Base-by-base conservation (phyloP, 2,329 filamentous ascomycete species). In the Ceratocystis harringtonii region DNA sequence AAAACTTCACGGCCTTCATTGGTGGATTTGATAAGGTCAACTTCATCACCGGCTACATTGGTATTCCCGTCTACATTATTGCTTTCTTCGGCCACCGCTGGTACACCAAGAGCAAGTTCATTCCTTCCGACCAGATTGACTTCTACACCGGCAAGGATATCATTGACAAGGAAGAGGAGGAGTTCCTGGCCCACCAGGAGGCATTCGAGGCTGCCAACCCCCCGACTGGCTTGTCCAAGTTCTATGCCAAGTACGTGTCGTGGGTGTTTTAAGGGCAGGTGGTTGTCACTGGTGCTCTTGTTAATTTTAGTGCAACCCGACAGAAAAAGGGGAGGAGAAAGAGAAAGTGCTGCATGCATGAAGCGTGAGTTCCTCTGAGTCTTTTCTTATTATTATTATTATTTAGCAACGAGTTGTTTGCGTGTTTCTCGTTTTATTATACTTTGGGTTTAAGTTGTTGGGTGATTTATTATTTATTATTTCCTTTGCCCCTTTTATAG, bases 1-100 rank as follows among this genome's bases (percentile, higher is more conserved):
- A 94, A 81, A 92, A 90, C 79, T 94, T 84, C 75, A 79, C 82
- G 65, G 85, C 87, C 67, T 94, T 94, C 74, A 78, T 83, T 68
- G 73, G 70, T 71, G 76, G 69, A 78, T 67, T 68, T 32, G 70
- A 73, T 66, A 79, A 79, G 64, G 85, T 87, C 78, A 85, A 82
- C 71, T 91, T 92, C 75, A 83, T 92, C 73, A 90, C 86, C 0
- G 86, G 86, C 30, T 91, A 91, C 73, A 77, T 88, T 6, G 88
- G 88, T 62, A 90, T 92, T 70, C 88, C 88, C 1, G 74, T 92
- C 25, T 92, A 90, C 74, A 74, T 91, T 19, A 76, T 80, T 28
- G 78, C 88, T 72, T 83, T 90, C 72, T 82, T 85, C 67, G 87
- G 86, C 0, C 86, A 87, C 76, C 89, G 88, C 77, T 64, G 81